Evolutionary conservation across 352 stramenopile genomes (phyloP).

Genomic region (Globisporangium perplexum): DNA sequence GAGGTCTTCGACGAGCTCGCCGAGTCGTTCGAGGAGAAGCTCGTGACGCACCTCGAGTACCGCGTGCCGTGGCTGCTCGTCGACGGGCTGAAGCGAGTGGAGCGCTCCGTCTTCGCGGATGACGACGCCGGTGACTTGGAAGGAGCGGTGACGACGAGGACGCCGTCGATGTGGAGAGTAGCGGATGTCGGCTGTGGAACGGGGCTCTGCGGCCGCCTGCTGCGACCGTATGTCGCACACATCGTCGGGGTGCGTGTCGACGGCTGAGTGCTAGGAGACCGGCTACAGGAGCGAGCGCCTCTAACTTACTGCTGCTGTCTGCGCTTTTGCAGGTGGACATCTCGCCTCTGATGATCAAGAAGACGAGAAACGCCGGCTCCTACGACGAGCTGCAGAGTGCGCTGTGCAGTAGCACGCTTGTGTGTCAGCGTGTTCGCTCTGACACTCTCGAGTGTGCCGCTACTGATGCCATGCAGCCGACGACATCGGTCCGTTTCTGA

Average conservation of each 20-base stretch:
- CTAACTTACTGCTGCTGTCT: not conserved
- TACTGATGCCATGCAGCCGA: constrained; percentile 19
- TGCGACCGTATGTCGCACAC: constrained; percentile 47
- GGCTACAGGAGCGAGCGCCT: not conserved
- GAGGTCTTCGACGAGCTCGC: constrained; percentile 78
- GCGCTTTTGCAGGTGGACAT: constrained; percentile 53
- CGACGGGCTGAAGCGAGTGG: constrained; percentile 43
- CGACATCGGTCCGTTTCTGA: constrained; percentile 54
- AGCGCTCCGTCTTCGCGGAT: constrained; percentile 20
- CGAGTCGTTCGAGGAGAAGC: constrained; percentile 77
- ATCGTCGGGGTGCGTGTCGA: constrained; percentile 40
- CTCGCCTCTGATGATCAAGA: constrained; percentile 77
- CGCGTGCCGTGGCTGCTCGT: constrained; percentile 76
- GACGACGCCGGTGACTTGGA: not conserved
- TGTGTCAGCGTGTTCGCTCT: not conserved
- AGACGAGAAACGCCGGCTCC: constrained; percentile 45
- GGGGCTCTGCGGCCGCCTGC: constrained; percentile 61
- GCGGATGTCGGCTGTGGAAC: constrained; percentile 75
- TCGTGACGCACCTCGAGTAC: constrained; percentile 75
- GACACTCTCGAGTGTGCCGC: not conserved
- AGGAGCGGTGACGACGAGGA: not conserved
- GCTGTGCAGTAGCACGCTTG: constrained; percentile 2
- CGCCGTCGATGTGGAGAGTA: constrained; percentile 23
- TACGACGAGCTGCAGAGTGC: constrained; percentile 76
- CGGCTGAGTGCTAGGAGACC: not conserved